A percentile compares a stretch with the other conserved stretches of the same genome.
Evolutionary conservation across 495 filamentous ascomycete species (phyloP).

Genomic region (Penicillium pulvis): DNA sequence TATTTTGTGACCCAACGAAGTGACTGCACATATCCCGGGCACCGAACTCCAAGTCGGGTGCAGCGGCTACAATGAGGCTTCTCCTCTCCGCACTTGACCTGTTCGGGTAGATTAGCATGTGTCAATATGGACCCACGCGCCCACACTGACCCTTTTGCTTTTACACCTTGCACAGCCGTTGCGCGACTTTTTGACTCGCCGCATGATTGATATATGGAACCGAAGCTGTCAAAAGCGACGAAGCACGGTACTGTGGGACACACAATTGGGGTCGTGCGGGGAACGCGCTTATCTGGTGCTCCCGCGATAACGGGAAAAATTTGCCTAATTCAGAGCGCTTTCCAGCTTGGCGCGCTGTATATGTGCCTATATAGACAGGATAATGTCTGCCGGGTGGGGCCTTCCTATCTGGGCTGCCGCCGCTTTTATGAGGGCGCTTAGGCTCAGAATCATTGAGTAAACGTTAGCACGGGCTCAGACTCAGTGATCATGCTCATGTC

Average conservation of each 20-base stretch:
- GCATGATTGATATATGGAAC: conserved; percentile 30
- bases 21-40: conserved; percentile 56
- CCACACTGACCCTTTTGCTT: conserved; percentile 48
- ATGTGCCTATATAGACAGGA: too few relatives aligned
- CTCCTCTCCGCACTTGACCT: conserved; percentile 62
- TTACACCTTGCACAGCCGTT: conserved; percentile 53
- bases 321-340: conserved; percentile 10
- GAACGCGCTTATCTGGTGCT: conserved; percentile 6
- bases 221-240: conserved; percentile 8
- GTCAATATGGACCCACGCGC: neutral
- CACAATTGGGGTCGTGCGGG: conserved; percentile 19
- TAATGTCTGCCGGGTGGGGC: too few relatives aligned
- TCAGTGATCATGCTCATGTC: too few relatives aligned
- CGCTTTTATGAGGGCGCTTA: too few relatives aligned
- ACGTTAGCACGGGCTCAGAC: too few relatives aligned
- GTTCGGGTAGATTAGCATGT: conserved; percentile 10
- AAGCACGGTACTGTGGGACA: conserved; percentile 9
- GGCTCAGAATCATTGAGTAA: too few relatives aligned
- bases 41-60: conserved; percentile 48
- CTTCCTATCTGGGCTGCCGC: too few relatives aligned
- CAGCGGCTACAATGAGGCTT: conserved; percentile 56
- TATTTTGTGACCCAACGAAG: conserved; percentile 59
- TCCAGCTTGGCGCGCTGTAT: too few relatives aligned
- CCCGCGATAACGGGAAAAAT: conserved; percentile 17
- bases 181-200: conserved; percentile 50